Base-by-base conservation (phyloP, 805 yeast species). In the Candida easanensis region DNA sequence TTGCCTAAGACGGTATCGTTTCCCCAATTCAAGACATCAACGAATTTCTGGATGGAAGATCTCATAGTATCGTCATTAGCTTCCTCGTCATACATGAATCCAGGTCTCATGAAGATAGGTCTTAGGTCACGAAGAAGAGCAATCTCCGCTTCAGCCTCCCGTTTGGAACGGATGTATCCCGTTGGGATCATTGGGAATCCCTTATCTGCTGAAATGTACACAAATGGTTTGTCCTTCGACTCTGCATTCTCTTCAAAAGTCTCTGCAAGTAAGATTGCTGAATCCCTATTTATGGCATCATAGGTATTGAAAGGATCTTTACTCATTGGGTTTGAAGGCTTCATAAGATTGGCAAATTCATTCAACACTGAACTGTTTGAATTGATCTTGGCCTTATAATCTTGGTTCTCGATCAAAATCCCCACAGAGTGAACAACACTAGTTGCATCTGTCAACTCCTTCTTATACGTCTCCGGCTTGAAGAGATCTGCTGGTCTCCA, bases 391-490 rank as follows among this genome's bases (percentile, higher is more conserved):
- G 70, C 63, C 61, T 90, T 90, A 63, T 90, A 90, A 27, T 74
- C 68, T 44, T 70, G 73, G 53, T 84, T 78, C 49, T 85, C 93
- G 31, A 88, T 65, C 6, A 89, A 62, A 3, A 86, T 73, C 0
- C 98, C 98, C 41, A 89, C 69, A 0, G 93, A 76, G 60, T 89
- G 96, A 13, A 90, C 91, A 2, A 89, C 91, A 1, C 84, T 79
- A 37, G 74, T 69, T 1, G 80, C 76, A 28, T 72, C 71, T 27
- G 56, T 46, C 18, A 88, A 56, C 23, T 71, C 61, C 3, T 68
- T 60, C 16, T 57, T 51, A 56, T 87, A 87, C 0, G 84, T 68
- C 1, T 70, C 62, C 0, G 89, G 84, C 18, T 80, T 64, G 57
- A 88, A 83, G 0, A 88, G 70, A 56, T 88, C 79, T 2, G 84